Evolutionary conservation across 345 rosid species (phyloP).

Genomic region (Salix purpurea): DNA sequence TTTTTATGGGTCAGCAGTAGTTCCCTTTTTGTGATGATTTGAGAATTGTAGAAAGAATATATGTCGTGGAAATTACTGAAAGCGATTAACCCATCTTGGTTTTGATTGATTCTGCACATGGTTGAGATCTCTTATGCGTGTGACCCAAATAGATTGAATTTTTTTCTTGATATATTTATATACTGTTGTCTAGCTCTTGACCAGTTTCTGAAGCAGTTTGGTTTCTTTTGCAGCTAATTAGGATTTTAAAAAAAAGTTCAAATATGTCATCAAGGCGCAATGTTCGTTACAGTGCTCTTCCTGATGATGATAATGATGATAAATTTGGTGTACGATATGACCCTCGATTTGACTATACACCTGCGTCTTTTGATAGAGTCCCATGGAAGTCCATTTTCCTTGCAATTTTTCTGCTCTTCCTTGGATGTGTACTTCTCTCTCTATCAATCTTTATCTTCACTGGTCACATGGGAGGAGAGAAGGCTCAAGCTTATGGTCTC

Average conservation of each 20-base stretch:
- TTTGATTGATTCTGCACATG: not conserved
- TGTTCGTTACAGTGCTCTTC: slow-evolving; percentile 49
- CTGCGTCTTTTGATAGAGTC: slow-evolving; percentile 52
- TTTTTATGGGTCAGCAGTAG: not conserved
- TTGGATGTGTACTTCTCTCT: slow-evolving; percentile 66
- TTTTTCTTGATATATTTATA: not conserved
- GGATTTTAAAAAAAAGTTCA: not conserved
- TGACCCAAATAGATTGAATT: not conserved
- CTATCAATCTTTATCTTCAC: slow-evolving; percentile 64
- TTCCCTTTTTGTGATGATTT: not conserved
- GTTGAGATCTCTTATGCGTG: not conserved
- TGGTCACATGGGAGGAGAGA: slow-evolving; percentile 88
- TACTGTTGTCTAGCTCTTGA: not conserved
- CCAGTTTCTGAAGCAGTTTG: not conserved
- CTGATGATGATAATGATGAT: slow-evolving; percentile 49
- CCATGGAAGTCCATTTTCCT: slow-evolving; percentile 83
- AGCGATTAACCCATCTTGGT: not conserved
- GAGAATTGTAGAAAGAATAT: not conserved
- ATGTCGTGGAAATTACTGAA: not conserved
- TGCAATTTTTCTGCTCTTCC: slow-evolving; percentile 60
- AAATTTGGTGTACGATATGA: slow-evolving; percentile 34
- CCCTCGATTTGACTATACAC: slow-evolving; percentile 70
- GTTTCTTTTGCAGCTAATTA: not conserved
- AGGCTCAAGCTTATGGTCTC: slow-evolving; percentile 76
- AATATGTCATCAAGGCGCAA: slow-evolving; percentile 60